These are phyloP conservation scores for Ustilago cynodontis DNA, from an alignment of 1,284 basidiomycete species.

Conservation along the genomic window DNA sequence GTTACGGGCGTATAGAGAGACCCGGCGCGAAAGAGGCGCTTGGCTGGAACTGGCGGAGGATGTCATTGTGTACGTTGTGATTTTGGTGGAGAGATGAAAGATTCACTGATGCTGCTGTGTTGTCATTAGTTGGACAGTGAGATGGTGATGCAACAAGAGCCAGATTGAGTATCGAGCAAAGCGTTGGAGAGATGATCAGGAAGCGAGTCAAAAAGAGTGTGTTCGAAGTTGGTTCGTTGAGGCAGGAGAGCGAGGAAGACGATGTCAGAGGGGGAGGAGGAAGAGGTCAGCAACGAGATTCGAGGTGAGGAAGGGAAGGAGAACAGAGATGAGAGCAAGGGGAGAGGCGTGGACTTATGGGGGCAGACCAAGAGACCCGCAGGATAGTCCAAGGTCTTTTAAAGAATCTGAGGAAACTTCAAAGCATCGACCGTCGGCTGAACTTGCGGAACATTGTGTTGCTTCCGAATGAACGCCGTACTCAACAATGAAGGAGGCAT, in stretches of 20 bases:
- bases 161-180: neutral
- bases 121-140: constrained; percentile 15
- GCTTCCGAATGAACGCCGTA: constrained; percentile 11
- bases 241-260: neutral
- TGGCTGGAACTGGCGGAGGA: constrained; percentile 31
- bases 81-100: neutral
- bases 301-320: constrained; percentile 2
- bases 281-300: constrained; percentile 20
- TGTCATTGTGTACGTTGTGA: constrained; percentile 32
- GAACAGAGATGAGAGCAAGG: constrained; percentile 8
- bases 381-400: constrained; percentile 15
- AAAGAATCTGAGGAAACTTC: constrained; percentile 7
- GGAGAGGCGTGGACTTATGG: constrained; percentile 27
- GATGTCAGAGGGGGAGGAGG: constrained; percentile 6
- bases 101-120: constrained; percentile 20
- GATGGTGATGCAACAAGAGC: neutral
- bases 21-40: constrained; percentile 31
- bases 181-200: neutral
- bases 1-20: constrained; percentile 35
- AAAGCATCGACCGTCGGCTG: constrained; percentile 15
- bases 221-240: constrained; percentile 8
- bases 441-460: neutral
- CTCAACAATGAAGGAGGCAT: neutral
- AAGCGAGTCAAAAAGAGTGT: constrained; percentile 26
- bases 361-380: neutral